phyloP scores from a whole-genome alignment of 2,329 filamentous ascomycete species.

The Fusarium liriodendri region DNA sequence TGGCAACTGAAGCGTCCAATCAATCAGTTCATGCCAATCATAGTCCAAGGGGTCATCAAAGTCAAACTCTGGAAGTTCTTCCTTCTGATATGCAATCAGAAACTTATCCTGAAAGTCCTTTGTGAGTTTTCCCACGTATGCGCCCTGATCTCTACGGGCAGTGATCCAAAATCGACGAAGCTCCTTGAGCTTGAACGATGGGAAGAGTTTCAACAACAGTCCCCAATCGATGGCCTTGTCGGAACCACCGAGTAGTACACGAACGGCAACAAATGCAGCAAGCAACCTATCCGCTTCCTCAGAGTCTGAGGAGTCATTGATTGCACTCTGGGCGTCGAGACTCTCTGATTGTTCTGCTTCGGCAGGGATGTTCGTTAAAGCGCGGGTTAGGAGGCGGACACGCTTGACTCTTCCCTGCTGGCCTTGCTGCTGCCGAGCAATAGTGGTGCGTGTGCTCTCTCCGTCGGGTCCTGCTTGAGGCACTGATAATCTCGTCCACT shows the following conservation, averaged over 20 bases:
- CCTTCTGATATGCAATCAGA: slow-evolving; percentile 72
- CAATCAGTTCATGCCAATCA: slow-evolving; percentile 74
- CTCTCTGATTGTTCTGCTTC: slow-evolving; percentile 3
- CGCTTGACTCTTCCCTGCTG: slow-evolving; percentile 41
- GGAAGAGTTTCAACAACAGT: slow-evolving; percentile 66
- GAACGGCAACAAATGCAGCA: slow-evolving; percentile 68
- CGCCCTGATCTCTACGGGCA: slow-evolving; percentile 62
- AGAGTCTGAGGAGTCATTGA: slow-evolving; percentile 25
- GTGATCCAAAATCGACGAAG: slow-evolving; percentile 67
- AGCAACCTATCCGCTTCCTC: slow-evolving; percentile 54
- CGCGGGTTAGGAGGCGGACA: slow-evolving; percentile 44
- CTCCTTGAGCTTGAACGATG: slow-evolving; percentile 60
- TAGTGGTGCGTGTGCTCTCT: neutral
- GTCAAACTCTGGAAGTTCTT: slow-evolving; percentile 70
- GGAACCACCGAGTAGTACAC: slow-evolving; percentile 69
- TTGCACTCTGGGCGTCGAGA: neutral
- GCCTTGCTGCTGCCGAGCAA: neutral
- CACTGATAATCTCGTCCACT: slow-evolving; percentile 27
- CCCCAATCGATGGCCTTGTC: slow-evolving; percentile 72
- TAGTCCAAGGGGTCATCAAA: slow-evolving; percentile 72
- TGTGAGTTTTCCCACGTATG: slow-evolving; percentile 65
- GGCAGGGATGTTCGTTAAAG: slow-evolving; percentile 43
- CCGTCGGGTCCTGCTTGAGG: neutral
- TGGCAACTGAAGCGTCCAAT: slow-evolving; percentile 71
- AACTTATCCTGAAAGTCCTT: slow-evolving; percentile 74